Percentiles rank a stretch among this genome's conserved stretches.
Evolutionary conservation across 768 basidiomycete genomes (phyloP).

Genomic region (Lyophyllum atratum): DNA sequence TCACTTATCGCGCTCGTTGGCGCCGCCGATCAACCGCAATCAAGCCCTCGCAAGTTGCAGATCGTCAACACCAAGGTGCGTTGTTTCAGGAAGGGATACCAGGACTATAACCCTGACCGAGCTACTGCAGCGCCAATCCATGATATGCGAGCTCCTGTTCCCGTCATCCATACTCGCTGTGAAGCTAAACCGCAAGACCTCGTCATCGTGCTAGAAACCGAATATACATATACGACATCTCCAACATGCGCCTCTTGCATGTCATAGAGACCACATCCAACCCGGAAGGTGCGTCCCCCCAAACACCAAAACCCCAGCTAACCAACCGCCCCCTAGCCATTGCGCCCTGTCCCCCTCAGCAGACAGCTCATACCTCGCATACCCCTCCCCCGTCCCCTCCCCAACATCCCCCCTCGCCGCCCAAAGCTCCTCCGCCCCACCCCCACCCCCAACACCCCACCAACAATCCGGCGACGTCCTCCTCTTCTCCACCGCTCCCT

Average conservation of each 20-base stretch:
- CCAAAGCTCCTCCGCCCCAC: slow-evolving; percentile 38
- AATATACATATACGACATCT: slow-evolving; percentile 99
- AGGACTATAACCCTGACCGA: neutral
- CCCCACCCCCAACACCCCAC: slow-evolving; percentile 30
- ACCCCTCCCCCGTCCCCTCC: slow-evolving; percentile 92
- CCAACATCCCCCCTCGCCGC: slow-evolving; percentile 59
- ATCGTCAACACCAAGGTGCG: slow-evolving; percentile 98
- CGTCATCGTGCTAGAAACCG: slow-evolving; percentile 93
- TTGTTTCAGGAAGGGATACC: neutral
- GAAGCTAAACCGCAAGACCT: slow-evolving; percentile 97
- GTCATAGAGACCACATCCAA: slow-evolving; percentile 97
- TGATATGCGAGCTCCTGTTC: slow-evolving; percentile 98
- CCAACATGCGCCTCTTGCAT: slow-evolving; percentile 95
- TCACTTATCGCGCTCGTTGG: slow-evolving; percentile 97
- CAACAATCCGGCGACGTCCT: slow-evolving; percentile 83
- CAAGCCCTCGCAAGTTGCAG: slow-evolving; percentile 91
- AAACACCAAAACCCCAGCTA: neutral
- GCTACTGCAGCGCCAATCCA: slow-evolving; percentile 78
- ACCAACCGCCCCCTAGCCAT: slow-evolving; percentile 60
- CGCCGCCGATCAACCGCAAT: slow-evolving; percentile 88
- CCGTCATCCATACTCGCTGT: slow-evolving; percentile 97
- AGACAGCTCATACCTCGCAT: slow-evolving; percentile 92
- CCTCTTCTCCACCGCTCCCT: slow-evolving; percentile 93
- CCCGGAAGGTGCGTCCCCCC: slow-evolving; percentile 71
- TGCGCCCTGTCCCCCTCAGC: slow-evolving; percentile 93